phyloP scores from a whole-genome alignment of 2,329 filamentous ascomycete species.

The Trichothecium roseum region DNA sequence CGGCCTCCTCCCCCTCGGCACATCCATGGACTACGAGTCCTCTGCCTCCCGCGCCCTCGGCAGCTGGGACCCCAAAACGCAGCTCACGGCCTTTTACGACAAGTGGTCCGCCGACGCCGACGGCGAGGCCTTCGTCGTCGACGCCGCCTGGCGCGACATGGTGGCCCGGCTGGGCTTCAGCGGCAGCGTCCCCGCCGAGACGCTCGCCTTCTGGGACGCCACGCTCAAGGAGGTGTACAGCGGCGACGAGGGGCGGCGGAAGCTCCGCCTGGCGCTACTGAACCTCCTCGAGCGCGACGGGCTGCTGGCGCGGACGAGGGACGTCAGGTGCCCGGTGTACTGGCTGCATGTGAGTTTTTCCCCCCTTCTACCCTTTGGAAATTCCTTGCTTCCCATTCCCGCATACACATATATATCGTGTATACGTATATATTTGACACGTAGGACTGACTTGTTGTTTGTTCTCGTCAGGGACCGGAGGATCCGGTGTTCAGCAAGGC shows the following conservation, averaged over 20 bases:
- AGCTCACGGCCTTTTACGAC: slow-evolving; percentile 25
- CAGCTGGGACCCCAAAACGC: slow-evolving; percentile 36
- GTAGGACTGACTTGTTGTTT: no score
- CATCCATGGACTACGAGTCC: slow-evolving; percentile 44
- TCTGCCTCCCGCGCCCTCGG: slow-evolving; percentile 30
- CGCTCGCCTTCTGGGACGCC: slow-evolving; percentile 32
- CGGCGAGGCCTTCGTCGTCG: slow-evolving; percentile 36
- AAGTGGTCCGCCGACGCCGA: slow-evolving; percentile 13
- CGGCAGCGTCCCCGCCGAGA: slow-evolving; percentile 22
- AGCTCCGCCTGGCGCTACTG: slow-evolving; percentile 33
- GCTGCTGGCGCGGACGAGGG: slow-evolving; percentile 30
- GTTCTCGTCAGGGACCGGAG: no score
- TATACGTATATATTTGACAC: no score
- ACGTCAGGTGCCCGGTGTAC: slow-evolving; percentile 39
- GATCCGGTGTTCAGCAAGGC: slow-evolving; percentile 3
- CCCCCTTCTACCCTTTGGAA: no score
- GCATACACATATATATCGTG: no score
- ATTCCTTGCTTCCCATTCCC: no score
- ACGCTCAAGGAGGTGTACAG: slow-evolving; percentile 34
- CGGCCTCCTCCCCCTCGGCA: slow-evolving; percentile 37
- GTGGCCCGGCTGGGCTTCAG: slow-evolving; percentile 35
- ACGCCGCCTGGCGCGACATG: slow-evolving; percentile 34
- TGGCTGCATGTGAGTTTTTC: slow-evolving; percentile 36
- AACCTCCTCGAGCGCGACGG: slow-evolving; percentile 37
- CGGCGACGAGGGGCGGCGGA: slow-evolving; percentile 38